phyloP scores from a whole-genome alignment of 2,329 filamentous ascomycete genomes.

The Pseudogymnoascus sp. region DNA sequence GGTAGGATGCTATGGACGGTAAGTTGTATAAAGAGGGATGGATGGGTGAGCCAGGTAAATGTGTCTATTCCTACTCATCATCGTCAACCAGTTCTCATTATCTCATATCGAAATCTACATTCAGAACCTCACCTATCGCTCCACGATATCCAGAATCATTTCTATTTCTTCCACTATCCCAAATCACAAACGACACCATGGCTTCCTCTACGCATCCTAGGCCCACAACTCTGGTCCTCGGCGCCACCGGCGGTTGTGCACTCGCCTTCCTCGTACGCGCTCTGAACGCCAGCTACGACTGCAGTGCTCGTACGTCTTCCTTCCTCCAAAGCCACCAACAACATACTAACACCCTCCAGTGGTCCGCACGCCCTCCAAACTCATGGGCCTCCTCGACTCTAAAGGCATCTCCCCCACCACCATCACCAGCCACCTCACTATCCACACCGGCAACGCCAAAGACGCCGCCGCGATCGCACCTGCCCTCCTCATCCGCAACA shows the following conservation, averaged over 20 bases:
- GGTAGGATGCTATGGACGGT: neutral
- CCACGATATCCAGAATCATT: neutral
- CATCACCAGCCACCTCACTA: conserved; percentile 31
- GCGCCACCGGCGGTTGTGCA: conserved; percentile 43
- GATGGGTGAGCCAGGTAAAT: neutral
- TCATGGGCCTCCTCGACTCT: conserved; percentile 30
- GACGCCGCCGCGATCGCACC: conserved; percentile 31
- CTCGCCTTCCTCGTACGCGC: conserved; percentile 38
- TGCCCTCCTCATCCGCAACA: conserved; percentile 28
- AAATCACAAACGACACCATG: neutral
- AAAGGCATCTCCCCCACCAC: conserved; percentile 12
- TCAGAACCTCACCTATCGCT: neutral
- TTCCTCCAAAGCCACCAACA: neutral
- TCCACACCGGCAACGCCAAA: conserved; percentile 42
- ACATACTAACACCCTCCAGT: conserved; percentile 19
- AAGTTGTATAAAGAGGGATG: neutral
- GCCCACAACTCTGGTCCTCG: conserved; percentile 43
- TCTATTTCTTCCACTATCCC: neutral
- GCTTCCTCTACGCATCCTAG: conserved; percentile 2
- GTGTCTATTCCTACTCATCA: neutral
- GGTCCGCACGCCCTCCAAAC: conserved; percentile 42
- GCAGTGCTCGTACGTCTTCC: conserved; percentile 30
- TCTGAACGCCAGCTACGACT: conserved; percentile 38
- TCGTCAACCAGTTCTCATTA: neutral
- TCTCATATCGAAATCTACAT: neutral